These are phyloP conservation scores for Hypoxylon fragiforme DNA, from an alignment of 495 filamentous ascomycete species.

Conservation along the genomic window DNA sequence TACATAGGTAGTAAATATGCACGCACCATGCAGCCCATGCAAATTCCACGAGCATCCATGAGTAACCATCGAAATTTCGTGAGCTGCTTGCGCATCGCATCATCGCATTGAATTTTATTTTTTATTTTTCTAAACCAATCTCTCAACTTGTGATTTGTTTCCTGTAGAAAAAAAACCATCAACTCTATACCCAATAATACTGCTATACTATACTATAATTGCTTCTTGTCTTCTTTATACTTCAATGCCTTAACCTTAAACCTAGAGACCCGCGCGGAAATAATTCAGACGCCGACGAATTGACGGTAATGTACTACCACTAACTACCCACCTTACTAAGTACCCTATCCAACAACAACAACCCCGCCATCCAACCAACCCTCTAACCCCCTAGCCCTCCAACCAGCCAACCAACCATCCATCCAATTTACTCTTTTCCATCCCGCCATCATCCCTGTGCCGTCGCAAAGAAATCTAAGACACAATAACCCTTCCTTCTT, in stretches of 20 bases:
- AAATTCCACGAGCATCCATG: conserved; percentile 11
- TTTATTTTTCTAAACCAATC: not conserved
- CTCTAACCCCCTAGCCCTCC: not conserved
- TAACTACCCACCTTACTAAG: no score
- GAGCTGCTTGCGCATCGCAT: no score
- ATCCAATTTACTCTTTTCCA: not conserved
- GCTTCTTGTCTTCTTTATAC: no score
- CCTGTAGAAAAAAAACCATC: no score
- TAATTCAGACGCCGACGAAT: conserved; percentile 2
- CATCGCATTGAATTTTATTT: not conserved
- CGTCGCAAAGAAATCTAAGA: not conserved
- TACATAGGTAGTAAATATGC: no score
- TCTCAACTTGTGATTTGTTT: not conserved
- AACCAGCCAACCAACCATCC: not conserved
- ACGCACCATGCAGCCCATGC: no score
- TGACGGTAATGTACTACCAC: no score
- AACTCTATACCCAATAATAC: no score
- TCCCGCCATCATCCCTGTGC: not conserved
- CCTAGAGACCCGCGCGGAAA: no score
- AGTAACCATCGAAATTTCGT: not conserved
- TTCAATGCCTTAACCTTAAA: no score
- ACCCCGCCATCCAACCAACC: conserved; percentile 3
- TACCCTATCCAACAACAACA: not conserved
- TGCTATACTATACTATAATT: no score
- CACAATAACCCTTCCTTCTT: no score